Conservation (phyloP, 441 rosid genomes). For the Corymbia calophylla region DNA sequence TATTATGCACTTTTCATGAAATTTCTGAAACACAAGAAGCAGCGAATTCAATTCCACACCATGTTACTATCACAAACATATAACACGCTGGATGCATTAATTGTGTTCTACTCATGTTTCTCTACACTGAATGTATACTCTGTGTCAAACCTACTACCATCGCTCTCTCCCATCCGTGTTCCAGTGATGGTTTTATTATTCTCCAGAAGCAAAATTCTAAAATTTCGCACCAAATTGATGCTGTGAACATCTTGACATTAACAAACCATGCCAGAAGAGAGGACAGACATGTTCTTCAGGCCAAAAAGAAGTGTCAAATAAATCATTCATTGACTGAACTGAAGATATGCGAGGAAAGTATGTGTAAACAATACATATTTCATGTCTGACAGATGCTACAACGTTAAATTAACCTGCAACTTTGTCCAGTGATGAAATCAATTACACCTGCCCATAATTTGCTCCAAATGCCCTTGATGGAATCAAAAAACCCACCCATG, state of each 20-base stretch:
- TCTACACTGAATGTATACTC: neutral
- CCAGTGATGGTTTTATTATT: neutral
- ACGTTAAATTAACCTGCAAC: constrained; percentile 47
- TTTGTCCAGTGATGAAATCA: constrained; percentile 70
- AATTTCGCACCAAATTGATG: neutral
- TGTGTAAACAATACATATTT: neutral
- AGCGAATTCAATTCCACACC: neutral
- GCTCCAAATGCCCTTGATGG: constrained; percentile 44
- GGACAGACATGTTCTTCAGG: neutral
- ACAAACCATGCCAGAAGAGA: neutral
- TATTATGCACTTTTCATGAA: neutral
- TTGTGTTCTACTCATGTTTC: neutral
- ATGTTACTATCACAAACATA: neutral
- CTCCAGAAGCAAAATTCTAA: neutral
- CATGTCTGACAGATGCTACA: neutral
- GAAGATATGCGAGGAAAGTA: neutral
- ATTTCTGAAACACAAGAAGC: neutral
- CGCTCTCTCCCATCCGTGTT: neutral
- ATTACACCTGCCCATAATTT: constrained; percentile 60
- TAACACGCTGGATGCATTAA: neutral
- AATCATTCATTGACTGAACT: neutral
- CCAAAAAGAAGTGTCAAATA: neutral
- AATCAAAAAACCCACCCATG: constrained; percentile 59
- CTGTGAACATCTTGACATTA: neutral
- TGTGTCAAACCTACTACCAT: neutral